Base-by-base conservation (phyloP, 768 basidiomycete species). In the Pulveroboletus sp. region DNA sequence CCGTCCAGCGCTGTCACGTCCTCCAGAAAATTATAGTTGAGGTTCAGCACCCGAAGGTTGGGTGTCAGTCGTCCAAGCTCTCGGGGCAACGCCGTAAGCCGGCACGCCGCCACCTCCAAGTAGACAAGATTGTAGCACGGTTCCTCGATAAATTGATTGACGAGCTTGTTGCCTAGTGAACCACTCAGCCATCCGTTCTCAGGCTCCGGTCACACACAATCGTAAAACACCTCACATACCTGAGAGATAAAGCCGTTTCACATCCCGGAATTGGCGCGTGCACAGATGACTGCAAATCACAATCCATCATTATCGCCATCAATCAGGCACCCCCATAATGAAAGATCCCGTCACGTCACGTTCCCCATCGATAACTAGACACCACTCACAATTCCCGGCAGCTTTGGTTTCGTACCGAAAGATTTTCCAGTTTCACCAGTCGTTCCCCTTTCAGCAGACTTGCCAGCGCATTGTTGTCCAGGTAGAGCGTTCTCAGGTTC, bases 21-120 rank as follows among this genome's bases (percentile, higher is more conserved):
- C 58, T 93, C 82, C 66, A 98, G 64, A 68, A 94, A 97, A 68
- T 98, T 98, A 76, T 97, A 95, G 76, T 98, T 95, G 56, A 97
- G 80, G 75, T 97, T 97, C 69, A 98, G 73, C 51, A 85, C 85
- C 46, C 93, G 84, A 61, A 97, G 70, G 68, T 94, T 97, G 27
- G 97, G 95, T 40, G 84, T 72, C 47, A 88, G 69, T 39, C 62
- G 63, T 45, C 78, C 76, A 57, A 97, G 72, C 35, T 80, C 77
- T 56, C 67, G 60, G n/a, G 94, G 94, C 41, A 97, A 80, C 45
- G 58, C 59, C 31, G 81, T 84, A 53, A 98, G 72, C 52, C 88
- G 80, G 66, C 97, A 97, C 23, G 77, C 88, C 16, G 94, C 94
- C 39, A 89, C 74, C 71, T 99, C 97, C 65, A 98, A 75, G 74